A percentile compares a stretch with the other conserved stretches of the same genome.
These are phyloP conservation scores for Candida railenensis DNA, from an alignment of 805 yeast species.

Conservation along the genomic window DNA sequence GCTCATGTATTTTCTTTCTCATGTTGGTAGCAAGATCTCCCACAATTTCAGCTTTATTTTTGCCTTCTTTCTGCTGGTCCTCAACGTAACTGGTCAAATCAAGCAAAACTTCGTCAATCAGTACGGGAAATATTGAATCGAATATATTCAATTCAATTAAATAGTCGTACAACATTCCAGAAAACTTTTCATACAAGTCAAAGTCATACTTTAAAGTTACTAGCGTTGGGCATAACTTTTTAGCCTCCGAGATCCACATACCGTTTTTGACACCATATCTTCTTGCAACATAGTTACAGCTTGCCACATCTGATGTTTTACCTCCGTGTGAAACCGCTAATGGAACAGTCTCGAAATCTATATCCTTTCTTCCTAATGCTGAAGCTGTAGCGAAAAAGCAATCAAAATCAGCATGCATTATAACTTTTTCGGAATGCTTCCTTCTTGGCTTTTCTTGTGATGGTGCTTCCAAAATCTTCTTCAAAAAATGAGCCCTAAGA, in stretches of 20 bases:
- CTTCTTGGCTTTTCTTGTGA: background rate
- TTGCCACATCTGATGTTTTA: conserved; percentile 74
- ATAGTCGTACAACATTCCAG: conserved; percentile 62
- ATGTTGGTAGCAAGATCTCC: conserved; percentile 30
- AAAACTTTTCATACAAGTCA: conserved; percentile 63
- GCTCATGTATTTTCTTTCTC: conserved; percentile 36
- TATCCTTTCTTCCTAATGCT: conserved; percentile 51
- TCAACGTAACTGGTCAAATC: conserved; percentile 48
- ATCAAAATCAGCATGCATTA: conserved; percentile 88
- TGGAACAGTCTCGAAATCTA: conserved; percentile 49
- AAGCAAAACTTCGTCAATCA: conserved; percentile 88
- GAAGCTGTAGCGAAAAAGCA: conserved; percentile 92
- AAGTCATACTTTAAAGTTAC: conserved; percentile 71
- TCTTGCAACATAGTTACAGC: conserved; percentile 89
- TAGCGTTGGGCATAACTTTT: conserved; percentile 62
- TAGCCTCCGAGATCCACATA: conserved; percentile 81
- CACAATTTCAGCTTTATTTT: conserved; percentile 11
- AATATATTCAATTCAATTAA: conserved; percentile 46
- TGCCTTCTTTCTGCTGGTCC: background rate
- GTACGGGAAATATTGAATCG: conserved; percentile 68
- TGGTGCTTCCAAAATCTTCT: conserved; percentile 36
- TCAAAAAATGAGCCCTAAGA: conserved; percentile 59
- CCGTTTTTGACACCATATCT: conserved; percentile 79
- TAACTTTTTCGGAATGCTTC: conserved; percentile 20
- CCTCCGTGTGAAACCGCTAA: conserved; percentile 67